Percentiles rank a stretch among this genome's conserved stretches.
Evolutionary conservation across 257 asterid genomes (phyloP).

Genomic region (Solanum raphanifolium): DNA sequence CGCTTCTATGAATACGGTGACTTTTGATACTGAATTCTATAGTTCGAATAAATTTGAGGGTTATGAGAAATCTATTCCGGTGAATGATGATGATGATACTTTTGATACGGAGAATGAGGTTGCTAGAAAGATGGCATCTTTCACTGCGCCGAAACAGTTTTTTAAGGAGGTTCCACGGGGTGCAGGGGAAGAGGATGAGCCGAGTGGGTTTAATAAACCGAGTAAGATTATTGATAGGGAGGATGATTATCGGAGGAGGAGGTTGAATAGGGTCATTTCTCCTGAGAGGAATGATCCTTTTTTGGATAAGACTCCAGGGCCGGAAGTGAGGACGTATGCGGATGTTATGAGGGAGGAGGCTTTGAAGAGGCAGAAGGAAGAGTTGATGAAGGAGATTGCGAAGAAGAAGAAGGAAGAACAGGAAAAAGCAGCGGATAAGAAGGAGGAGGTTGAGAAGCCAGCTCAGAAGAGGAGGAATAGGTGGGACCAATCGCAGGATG

Average conservation of each 20-base stretch:
- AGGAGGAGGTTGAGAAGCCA: constrained; percentile 57
- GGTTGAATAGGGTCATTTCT: constrained; percentile 72
- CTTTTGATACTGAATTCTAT: constrained; percentile 69
- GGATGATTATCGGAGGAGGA: constrained; percentile 72
- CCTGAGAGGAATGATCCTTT: constrained; percentile 85
- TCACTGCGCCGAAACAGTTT: constrained; percentile 71
- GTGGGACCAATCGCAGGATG: constrained; percentile 92
- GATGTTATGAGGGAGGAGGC: constrained; percentile 84
- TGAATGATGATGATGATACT: constrained; percentile 64
- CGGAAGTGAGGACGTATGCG: constrained; percentile 77
- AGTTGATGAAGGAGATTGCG: constrained; percentile 58
- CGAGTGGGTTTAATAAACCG: constrained; percentile 58
- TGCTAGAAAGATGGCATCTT: constrained; percentile 66
- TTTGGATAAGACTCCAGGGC: constrained; percentile 78
- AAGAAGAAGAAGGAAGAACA: constrained; percentile 80
- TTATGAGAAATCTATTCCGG: constrained; percentile 68
- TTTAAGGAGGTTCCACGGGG: constrained; percentile 59
- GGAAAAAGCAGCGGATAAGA: constrained; percentile 11
- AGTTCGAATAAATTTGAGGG: constrained; percentile 59
- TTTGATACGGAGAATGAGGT: constrained; percentile 61
- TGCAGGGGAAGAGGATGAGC: constrained; percentile 63
- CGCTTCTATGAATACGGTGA: constrained; percentile 61
- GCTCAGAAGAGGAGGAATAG: constrained; percentile 76
- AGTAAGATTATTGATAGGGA: constrained; percentile 78
- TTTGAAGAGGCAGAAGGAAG: constrained; percentile 73